These are phyloP conservation scores for Pseudozyma pruni DNA, from an alignment of 1,284 basidiomycete genomes.

Conservation along the genomic window DNA sequence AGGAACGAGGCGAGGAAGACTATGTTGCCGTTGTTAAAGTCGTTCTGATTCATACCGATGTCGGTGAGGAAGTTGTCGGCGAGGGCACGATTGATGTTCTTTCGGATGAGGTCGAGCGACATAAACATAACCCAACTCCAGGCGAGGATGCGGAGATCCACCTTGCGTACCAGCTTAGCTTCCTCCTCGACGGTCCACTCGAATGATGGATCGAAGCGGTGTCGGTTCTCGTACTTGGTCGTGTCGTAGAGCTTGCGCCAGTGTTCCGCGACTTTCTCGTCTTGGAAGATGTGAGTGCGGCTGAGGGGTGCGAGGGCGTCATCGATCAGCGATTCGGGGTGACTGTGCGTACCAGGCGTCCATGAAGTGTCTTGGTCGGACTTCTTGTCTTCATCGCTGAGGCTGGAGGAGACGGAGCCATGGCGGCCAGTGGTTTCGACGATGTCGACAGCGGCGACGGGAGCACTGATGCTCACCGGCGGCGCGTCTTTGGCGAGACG, in stretches of 20 bases:
- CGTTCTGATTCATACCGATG: constrained; percentile 49
- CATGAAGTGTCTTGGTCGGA: constrained; percentile 1
- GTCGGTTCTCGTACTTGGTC: constrained; percentile 35
- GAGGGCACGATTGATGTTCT: constrained; percentile 49
- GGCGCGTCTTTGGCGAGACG: constrained; percentile 23
- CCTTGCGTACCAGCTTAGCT: constrained; percentile 12
- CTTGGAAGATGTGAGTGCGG: constrained; percentile 37
- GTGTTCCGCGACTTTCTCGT: constrained; percentile 32
- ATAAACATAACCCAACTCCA: constrained; percentile 46
- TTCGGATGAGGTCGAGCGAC: constrained; percentile 47
- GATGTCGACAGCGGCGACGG: constrained; percentile 14
- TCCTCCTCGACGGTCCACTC: constrained; percentile 37
- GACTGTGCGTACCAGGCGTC: constrained; percentile 9
- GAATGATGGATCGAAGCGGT: constrained; percentile 39
- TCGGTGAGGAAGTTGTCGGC: constrained; percentile 52
- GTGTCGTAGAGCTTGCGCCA: constrained; percentile 40
- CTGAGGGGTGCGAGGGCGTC: constrained; percentile 19
- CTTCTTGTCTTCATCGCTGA: constrained; percentile 22
- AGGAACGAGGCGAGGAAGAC: constrained; percentile 48
- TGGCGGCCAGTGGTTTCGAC: constrained; percentile 8
- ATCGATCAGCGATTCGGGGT: constrained; percentile 19
- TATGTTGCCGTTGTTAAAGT: constrained; percentile 57
- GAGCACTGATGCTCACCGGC: constrained; percentile 18
- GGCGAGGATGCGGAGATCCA: constrained; percentile 20
- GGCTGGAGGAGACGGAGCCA: constrained; percentile 13